phyloP scores from a whole-genome alignment of 75 land plant species.

The Cryptomeria japonica region DNA sequence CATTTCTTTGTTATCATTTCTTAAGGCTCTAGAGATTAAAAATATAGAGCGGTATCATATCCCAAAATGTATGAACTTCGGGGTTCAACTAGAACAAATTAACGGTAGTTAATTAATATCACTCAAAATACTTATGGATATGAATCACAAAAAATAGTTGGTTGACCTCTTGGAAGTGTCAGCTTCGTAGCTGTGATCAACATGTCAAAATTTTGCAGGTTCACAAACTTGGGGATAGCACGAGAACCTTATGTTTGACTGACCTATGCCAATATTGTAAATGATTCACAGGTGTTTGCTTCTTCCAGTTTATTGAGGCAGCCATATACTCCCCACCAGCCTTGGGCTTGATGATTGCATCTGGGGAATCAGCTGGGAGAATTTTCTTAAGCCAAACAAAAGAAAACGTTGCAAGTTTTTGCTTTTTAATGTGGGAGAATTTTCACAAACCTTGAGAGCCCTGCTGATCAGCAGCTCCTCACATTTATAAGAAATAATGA shows the following conservation, averaged over 20 bases:
- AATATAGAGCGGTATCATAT: too few species aligned
- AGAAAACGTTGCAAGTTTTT: neutral
- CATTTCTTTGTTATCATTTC: neutral
- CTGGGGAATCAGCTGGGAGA: neutral
- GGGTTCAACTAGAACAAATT: neutral
- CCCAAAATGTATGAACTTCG: too few species aligned
- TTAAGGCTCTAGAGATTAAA: too few species aligned
- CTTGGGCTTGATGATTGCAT: too few species aligned
- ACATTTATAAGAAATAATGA: neutral
- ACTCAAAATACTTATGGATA: neutral
- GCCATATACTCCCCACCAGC: neutral
- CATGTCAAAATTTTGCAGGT: neutral
- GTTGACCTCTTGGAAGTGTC: neutral
- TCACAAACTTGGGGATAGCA: neutral
- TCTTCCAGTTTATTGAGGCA: neutral
- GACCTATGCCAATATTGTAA: neutral
- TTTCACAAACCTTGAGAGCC: neutral
- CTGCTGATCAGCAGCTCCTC: neutral
- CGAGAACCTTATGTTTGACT: neutral
- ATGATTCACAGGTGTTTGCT: neutral
- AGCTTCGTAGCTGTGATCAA: neutral
- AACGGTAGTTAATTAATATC: too few species aligned
- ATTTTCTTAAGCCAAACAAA: neutral
- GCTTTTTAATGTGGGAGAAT: too few species aligned
- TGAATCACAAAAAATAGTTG: neutral